phyloP scores from a whole-genome alignment of 2,329 filamentous ascomycete genomes.

The Aspergillus unguis region DNA sequence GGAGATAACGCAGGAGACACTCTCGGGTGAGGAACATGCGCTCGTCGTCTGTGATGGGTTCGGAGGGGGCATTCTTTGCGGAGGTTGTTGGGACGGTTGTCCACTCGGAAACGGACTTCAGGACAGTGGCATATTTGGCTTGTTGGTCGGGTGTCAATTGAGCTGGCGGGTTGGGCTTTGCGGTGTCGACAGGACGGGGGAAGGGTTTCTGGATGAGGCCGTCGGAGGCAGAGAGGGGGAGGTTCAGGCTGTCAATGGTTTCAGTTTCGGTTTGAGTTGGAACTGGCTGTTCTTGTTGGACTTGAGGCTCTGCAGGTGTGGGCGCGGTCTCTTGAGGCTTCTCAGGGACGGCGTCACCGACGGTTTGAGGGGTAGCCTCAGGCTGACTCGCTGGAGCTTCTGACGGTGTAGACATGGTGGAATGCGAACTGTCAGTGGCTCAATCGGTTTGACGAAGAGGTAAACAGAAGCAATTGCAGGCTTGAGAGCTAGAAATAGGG shows the following conservation, averaged over 20 bases:
- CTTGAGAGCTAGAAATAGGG: no score
- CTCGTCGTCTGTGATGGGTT: conserved; percentile 73
- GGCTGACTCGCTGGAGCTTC: background rate
- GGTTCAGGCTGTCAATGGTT: conserved; percentile 18
- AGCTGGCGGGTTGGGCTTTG: conserved; percentile 55
- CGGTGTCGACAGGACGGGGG: conserved; percentile 53
- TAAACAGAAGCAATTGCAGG: background rate
- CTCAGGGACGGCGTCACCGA: background rate
- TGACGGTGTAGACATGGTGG: conserved; percentile 5
- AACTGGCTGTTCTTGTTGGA: conserved; percentile 2
- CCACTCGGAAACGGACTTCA: conserved; percentile 69
- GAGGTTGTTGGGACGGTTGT: conserved; percentile 63
- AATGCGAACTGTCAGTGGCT: background rate
- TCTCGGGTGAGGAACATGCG: conserved; percentile 88
- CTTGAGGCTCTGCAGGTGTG: background rate
- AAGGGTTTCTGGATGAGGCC: conserved; percentile 57
- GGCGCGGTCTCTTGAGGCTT: background rate
- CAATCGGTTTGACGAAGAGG: background rate
- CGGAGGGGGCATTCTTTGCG: conserved; percentile 55
- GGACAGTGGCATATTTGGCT: conserved; percentile 74
- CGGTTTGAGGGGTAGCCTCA: background rate
- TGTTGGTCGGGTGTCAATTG: conserved; percentile 72
- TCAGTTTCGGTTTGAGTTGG: background rate
- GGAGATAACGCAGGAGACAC: conserved; percentile 86
- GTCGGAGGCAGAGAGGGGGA: conserved; percentile 38